Percentiles rank a stretch among this genome's conserved stretches.
Evolutionary conservation across 208 protist species (phyloP).

Genomic region (Crithidia thermophila): DNA sequence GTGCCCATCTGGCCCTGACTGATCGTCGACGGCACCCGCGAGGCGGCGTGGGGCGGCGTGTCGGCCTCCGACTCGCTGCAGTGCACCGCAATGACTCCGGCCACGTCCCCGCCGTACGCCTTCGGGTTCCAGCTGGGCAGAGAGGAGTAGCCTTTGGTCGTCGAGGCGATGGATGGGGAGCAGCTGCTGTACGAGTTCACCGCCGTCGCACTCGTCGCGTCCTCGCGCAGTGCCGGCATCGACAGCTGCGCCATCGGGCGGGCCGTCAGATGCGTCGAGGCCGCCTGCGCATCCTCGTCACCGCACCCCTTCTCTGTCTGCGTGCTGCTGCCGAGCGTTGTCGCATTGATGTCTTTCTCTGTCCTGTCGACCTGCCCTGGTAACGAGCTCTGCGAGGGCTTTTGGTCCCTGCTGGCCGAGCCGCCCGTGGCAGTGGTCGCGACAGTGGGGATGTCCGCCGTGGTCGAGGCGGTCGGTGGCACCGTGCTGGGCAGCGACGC

Average conservation of each 20-base stretch:
- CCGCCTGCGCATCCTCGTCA: not conserved
- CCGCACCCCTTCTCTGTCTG: not conserved
- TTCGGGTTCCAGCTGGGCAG: slow-evolving; percentile 34
- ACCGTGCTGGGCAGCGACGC: not conserved
- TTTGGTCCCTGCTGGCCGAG: not conserved
- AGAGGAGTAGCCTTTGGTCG: slow-evolving; percentile 12
- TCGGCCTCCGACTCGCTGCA: slow-evolving; percentile 19
- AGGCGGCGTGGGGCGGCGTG: not conserved
- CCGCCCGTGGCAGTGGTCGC: not conserved
- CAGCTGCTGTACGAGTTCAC: not conserved
- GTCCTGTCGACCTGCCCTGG: slow-evolving; percentile 6
- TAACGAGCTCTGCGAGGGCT: not conserved
- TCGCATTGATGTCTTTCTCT: not conserved
- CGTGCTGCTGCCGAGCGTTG: no score
- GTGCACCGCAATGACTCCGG: slow-evolving; percentile 25
- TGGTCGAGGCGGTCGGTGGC: not conserved
- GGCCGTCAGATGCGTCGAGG: not conserved
- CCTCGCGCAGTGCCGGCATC: slow-evolving; percentile 8
- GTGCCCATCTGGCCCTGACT: no score
- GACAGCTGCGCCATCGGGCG: not conserved
- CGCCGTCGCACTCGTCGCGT: not conserved
- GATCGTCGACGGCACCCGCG: not conserved
- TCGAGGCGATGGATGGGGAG: not conserved
- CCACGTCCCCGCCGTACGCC: slow-evolving; percentile 27
- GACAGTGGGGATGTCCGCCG: not conserved